A percentile compares a stretch with the other conserved stretches of the same genome.
These are phyloP conservation scores for Bipolaris victoriae DNA, from an alignment of 2,329 filamentous ascomycete genomes.

Conservation along the genomic window DNA sequence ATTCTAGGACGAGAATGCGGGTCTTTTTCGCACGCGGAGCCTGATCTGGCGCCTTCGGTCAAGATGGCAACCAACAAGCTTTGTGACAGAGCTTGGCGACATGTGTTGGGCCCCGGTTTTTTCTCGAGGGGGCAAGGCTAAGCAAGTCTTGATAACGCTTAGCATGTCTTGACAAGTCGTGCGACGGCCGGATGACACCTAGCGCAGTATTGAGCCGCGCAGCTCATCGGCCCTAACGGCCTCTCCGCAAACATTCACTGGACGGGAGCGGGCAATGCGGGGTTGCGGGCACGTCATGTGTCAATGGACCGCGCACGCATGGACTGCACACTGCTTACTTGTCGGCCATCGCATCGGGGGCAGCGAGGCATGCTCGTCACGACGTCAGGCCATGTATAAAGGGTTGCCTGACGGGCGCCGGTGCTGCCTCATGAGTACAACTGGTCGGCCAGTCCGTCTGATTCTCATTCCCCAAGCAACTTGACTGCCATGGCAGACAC, in stretches of 20 bases:
- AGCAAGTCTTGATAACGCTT: conserved; percentile 18
- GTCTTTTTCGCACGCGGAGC: conserved; percentile 1
- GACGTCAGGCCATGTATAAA: conserved; percentile 6
- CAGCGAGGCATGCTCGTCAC: conserved; percentile 2
- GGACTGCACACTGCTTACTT: neutral
- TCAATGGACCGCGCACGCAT: conserved; percentile 5
- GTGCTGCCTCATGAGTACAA: neutral
- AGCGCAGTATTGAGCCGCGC: neutral
- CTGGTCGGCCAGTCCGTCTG: neutral
- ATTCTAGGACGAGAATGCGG: neutral
- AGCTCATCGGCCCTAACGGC: too few relatives aligned
- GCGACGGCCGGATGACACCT: neutral
- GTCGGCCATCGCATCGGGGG: conserved; percentile 10
- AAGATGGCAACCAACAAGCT: conserved; percentile 4
- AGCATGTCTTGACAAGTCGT: conserved; percentile 7
- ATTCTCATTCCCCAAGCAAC: neutral
- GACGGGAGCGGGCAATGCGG: conserved; percentile 4
- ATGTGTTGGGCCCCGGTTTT: conserved; percentile 3
- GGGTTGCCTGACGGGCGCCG: neutral
- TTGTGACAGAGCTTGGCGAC: conserved; percentile 24
- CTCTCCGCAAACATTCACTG: conserved; percentile 5
- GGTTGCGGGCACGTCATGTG: conserved; percentile 25
- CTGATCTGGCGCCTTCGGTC: neutral
- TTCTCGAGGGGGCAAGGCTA: conserved; percentile 26
- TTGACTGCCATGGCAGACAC: conserved; percentile 27